Evolutionary conservation across 441 rosid genomes (phyloP).

Genomic region (Populus hybrid): DNA sequence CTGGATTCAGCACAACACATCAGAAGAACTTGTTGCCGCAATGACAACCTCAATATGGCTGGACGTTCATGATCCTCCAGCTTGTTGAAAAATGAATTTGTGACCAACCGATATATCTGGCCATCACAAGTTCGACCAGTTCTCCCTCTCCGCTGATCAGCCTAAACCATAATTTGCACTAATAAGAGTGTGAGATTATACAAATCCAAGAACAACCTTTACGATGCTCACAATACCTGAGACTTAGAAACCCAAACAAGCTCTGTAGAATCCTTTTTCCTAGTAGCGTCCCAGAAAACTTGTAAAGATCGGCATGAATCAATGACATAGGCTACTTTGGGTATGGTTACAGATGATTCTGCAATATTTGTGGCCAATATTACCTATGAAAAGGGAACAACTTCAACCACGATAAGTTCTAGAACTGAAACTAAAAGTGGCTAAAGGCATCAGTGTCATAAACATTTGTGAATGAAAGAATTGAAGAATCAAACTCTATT

Average conservation of each 20-base stretch:
- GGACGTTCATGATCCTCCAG: slow-evolving; percentile 74
- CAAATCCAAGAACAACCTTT: slow-evolving; percentile 9
- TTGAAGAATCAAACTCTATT: background rate
- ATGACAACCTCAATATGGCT: slow-evolving; percentile 66
- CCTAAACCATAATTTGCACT: slow-evolving; percentile 45
- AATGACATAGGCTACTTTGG: slow-evolving; percentile 86
- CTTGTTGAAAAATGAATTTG: slow-evolving; percentile 66
- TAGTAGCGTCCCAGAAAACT: slow-evolving; percentile 71
- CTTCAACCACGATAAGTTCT: slow-evolving; percentile 6
- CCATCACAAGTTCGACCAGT: slow-evolving; percentile 98
- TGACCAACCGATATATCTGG: slow-evolving; percentile 83
- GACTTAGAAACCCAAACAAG: slow-evolving; percentile 93
- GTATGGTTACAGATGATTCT: slow-evolving; percentile 96
- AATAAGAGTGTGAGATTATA: slow-evolving; percentile 10
- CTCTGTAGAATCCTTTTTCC: slow-evolving; percentile 64
- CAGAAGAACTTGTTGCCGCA: slow-evolving; percentile 83
- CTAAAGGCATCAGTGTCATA: background rate
- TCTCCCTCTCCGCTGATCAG: slow-evolving; percentile 92
- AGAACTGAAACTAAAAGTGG: slow-evolving; percentile 4
- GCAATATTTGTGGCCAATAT: slow-evolving; percentile 97
- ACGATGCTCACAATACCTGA: slow-evolving; percentile 53
- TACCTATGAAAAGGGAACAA: slow-evolving; percentile 48
- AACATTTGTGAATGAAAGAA: background rate
- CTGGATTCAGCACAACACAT: slow-evolving; percentile 81
- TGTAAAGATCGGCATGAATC: slow-evolving; percentile 94